Conservation (phyloP, 73 alveolate genomes). For the Uronychia setigera region DNA sequence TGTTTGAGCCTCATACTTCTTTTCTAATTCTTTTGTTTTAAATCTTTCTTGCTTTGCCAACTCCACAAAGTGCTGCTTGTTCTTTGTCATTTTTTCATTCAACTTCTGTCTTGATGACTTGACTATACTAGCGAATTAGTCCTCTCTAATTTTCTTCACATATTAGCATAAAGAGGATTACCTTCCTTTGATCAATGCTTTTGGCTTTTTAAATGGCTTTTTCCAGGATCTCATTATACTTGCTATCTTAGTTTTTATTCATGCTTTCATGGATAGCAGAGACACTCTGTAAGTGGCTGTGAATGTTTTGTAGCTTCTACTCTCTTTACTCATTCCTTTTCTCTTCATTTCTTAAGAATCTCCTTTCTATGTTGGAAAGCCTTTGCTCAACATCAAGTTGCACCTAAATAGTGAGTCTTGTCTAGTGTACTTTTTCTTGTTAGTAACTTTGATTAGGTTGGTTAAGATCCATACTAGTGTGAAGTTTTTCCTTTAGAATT, state of each 20-base stretch:
- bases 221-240: neutral
- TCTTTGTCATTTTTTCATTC: neutral
- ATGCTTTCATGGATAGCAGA: neutral
- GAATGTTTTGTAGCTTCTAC: neutral
- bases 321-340: neutral
- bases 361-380: neutral
- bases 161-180: neutral
- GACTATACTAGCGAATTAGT: too few species aligned
- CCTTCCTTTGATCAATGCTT: neutral
- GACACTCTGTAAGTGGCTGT: neutral
- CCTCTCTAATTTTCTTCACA: neutral
- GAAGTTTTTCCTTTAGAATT: too few species aligned
- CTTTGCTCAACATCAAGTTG: neutral
- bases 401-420: too few species aligned
- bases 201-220: neutral
- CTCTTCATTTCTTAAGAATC: neutral
- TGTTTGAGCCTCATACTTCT: neutral
- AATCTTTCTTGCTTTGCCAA: neutral
- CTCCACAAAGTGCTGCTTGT: neutral
- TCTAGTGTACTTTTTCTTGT: too few species aligned
- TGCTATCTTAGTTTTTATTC: neutral
- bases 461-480: too few species aligned
- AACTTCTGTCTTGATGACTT: neutral
- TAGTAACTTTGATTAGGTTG: too few species aligned
- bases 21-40: neutral